phyloP scores from a whole-genome alignment of 768 basidiomycete genomes.

The Hydnomerulius pinastri region DNA sequence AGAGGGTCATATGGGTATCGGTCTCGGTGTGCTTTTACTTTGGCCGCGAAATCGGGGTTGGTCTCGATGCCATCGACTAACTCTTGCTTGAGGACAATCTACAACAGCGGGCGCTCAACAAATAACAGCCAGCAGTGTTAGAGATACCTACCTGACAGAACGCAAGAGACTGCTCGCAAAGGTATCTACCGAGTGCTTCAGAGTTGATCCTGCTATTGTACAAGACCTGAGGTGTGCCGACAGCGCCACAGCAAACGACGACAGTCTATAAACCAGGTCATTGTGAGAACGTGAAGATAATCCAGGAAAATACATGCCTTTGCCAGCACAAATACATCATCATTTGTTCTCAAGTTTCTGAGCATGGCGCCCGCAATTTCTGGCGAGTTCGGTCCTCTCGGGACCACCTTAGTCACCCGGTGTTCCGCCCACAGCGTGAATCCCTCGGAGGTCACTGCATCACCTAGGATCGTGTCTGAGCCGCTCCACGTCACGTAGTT shows the following conservation, averaged over 20 bases:
- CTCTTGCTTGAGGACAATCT: background rate
- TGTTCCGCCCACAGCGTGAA: background rate
- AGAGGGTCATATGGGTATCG: constrained; percentile 22
- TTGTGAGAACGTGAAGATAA: background rate
- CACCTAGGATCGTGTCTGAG: background rate
- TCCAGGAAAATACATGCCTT: background rate
- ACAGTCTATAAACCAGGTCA: background rate
- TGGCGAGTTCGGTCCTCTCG: background rate
- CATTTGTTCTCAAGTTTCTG: background rate
- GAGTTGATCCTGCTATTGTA: background rate
- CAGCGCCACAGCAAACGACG: constrained; percentile 1
- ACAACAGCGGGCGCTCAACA: background rate
- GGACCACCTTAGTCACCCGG: background rate
- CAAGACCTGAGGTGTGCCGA: background rate
- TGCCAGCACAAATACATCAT: background rate
- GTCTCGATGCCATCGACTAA: background rate
- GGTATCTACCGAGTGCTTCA: background rate
- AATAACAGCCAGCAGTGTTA: background rate
- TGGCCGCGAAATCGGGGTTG: constrained; percentile 12
- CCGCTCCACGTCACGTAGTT: background rate
- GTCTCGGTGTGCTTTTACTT: constrained; percentile 18
- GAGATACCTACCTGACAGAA: background rate
- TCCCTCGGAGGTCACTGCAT: background rate
- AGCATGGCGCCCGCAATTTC: background rate
- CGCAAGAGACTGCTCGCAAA: background rate